Percentiles rank a stretch among this genome's conserved stretches.
These are phyloP conservation scores for Alliaria petiolata DNA, from an alignment of 345 rosid genomes.

Conservation along the genomic window DNA sequence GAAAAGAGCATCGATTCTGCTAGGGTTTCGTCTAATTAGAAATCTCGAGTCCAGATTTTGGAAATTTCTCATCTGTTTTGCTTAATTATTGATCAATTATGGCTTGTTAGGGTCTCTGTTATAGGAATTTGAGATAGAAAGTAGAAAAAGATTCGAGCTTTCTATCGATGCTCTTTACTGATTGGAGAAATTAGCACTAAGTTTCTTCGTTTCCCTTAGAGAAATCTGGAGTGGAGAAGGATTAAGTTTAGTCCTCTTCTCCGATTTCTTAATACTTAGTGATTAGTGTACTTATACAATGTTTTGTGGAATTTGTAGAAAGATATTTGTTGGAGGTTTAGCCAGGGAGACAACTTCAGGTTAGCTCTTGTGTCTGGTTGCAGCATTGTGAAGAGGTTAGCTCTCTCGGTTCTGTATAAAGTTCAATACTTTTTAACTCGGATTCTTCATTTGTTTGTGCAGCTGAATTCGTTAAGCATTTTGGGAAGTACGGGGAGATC, in stretches of 20 bases:
- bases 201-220: slow-evolving; percentile 1
- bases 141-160: background rate
- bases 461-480: slow-evolving; percentile 79
- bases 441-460: slow-evolving; percentile 31
- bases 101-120: background rate
- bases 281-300: slow-evolving; percentile 30
- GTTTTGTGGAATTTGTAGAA: slow-evolving; percentile 57
- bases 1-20: background rate
- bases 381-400: slow-evolving; percentile 26
- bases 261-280: slow-evolving; percentile 15
- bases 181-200: background rate
- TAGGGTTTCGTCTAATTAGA: background rate
- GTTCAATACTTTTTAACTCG: slow-evolving; percentile 18
- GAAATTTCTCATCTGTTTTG: background rate
- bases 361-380: slow-evolving; percentile 45
- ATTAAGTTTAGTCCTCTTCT: slow-evolving; percentile 12
- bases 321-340: slow-evolving; percentile 85
- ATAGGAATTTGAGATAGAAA: background rate
- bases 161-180: no score
- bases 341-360: slow-evolving; percentile 75
- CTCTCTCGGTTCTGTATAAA: background rate
- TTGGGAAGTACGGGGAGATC: slow-evolving; percentile 85
- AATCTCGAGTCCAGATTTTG: background rate
- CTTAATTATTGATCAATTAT: background rate
- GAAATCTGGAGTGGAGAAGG: slow-evolving; percentile 16